Conservation (phyloP, 2,329 filamentous ascomycete species). For the Fusarium temperatum region DNA sequence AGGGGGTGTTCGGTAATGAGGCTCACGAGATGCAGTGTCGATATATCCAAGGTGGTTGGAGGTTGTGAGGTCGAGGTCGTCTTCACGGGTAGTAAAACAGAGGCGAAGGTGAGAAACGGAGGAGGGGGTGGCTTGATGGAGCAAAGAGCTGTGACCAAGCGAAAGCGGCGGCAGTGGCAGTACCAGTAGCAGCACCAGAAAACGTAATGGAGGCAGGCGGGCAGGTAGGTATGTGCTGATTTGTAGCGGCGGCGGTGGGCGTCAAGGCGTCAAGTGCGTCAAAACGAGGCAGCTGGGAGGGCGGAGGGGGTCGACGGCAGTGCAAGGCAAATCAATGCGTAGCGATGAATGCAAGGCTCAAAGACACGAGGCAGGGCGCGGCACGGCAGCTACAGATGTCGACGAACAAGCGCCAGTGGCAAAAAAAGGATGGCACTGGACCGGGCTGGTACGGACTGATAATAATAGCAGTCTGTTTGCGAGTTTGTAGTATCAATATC, state of each 20-base stretch:
- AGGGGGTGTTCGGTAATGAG: constrained; percentile 32
- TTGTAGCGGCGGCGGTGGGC: constrained; percentile 22
- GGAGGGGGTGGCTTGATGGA: constrained; percentile 45
- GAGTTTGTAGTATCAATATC: constrained; percentile 13
- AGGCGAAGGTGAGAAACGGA: constrained; percentile 38
- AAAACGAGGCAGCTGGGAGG: constrained; percentile 17
- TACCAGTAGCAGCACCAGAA: neutral
- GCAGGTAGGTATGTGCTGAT: neutral
- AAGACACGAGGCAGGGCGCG: constrained; percentile 19
- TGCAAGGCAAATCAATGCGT: constrained; percentile 28
- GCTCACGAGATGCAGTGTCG: constrained; percentile 28
- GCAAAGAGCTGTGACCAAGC: constrained; percentile 38
- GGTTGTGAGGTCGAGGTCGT: constrained; percentile 39
- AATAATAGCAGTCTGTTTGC: constrained; percentile 18
- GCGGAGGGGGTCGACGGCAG: neutral
- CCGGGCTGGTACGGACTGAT: neutral
- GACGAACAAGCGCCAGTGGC: constrained; percentile 33
- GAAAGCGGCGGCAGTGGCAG: constrained; percentile 11
- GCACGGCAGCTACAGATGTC: constrained; percentile 25
- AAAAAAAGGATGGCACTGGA: constrained; percentile 5
- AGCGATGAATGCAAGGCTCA: constrained; percentile 23
- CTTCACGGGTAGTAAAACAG: constrained; percentile 34
- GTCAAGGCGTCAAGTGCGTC: constrained; percentile 29
- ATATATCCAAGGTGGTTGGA: constrained; percentile 32
- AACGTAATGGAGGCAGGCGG: neutral